Base-by-base conservation (phyloP, 495 filamentous ascomycete species). In the Penicillium cinerascens region DNA sequence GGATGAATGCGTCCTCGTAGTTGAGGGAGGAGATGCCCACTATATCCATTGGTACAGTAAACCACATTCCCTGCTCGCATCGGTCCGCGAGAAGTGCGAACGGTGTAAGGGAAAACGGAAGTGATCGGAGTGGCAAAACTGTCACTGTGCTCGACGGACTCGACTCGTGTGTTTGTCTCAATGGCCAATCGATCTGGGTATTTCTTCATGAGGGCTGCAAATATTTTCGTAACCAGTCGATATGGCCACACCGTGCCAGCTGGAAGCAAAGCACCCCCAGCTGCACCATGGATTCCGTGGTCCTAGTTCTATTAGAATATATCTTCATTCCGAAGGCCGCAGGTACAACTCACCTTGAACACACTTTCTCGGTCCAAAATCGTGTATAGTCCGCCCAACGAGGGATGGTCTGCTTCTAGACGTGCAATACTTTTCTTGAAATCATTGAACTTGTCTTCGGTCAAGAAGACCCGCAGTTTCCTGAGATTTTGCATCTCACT, bases 1-100 rank as follows among this genome's bases (percentile, higher is more conserved):
- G 90, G 90, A n/a, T 89, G 84, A 50, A 95, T 82, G 6, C 87
- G 70, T 37, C 87, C 86, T 17, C 74, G 67, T 47, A 95, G 83
- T 0, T 60, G 49, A 0, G 87, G 88, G 2, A 95, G 73, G 5
- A 95, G 76, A 62, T 87, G 78, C 0, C 87, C 87, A 0, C 84
- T 89, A 54, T 92, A 88, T 1, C 71, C 90, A 59, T 95, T 95
- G 1, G 88, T 91, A 6, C 87, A 85, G 39, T 95, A 76, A 0
- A 92, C 70, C 22, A 93, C 79, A 36, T 82, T 74, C 0, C 63
- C 60, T 0, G 87, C 68, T 5, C 54, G 58, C 47, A 92, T 69
- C 15, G 61, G 68, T 11, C 90, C 90, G 8, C 88, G 81, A 0
- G 78, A 66, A 1, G 90, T 95, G 22, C 74, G 70, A 2, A 92